Percentiles rank a stretch among this genome's conserved stretches.
phyloP scores from a whole-genome alignment of 768 basidiomycete species.

The Coprinopsis cinerea region DNA sequence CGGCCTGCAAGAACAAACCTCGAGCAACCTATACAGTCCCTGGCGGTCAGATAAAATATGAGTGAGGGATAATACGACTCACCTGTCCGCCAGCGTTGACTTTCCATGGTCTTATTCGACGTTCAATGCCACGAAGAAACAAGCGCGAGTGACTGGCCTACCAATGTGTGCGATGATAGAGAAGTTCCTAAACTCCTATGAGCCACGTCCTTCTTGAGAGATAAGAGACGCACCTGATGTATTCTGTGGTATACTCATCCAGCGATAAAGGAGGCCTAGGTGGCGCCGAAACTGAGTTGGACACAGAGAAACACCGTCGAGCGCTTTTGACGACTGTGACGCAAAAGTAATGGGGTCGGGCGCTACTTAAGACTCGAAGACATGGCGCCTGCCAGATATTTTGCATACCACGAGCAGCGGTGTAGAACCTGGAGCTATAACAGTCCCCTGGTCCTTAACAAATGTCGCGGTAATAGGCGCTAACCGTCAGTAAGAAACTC shows the following conservation, averaged over 20 bases:
- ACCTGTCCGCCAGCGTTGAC: conserved; percentile 88
- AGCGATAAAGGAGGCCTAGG: conserved; percentile 40
- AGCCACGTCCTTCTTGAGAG: too few species aligned
- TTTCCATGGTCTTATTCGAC: conserved; percentile 77
- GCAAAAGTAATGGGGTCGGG: background rate
- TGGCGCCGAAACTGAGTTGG: conserved; percentile 22
- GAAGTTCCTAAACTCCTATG: conserved; percentile 60
- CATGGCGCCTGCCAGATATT: conserved; percentile 23
- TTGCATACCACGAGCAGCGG: conserved; percentile 16
- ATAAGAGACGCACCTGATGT: conserved; percentile 49
- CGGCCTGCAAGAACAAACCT: conserved; percentile 37
- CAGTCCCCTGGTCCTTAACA: background rate
- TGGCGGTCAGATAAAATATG: background rate
- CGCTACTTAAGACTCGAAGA: conserved; percentile 17
- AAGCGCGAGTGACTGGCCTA: conserved; percentile 17
- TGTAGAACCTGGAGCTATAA: background rate
- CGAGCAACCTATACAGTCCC: conserved; percentile 49
- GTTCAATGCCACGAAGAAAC: background rate
- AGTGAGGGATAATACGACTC: conserved; percentile 20
- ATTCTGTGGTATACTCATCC: conserved; percentile 61
- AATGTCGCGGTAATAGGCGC: background rate
- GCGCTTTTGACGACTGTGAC: background rate
- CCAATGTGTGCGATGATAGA: conserved; percentile 97
- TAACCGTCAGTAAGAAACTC: too few species aligned
- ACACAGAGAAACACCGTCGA: conserved; percentile 8